Base-by-base conservation (phyloP, 768 basidiomycete genomes). In the Trametopsis cervina region DNA sequence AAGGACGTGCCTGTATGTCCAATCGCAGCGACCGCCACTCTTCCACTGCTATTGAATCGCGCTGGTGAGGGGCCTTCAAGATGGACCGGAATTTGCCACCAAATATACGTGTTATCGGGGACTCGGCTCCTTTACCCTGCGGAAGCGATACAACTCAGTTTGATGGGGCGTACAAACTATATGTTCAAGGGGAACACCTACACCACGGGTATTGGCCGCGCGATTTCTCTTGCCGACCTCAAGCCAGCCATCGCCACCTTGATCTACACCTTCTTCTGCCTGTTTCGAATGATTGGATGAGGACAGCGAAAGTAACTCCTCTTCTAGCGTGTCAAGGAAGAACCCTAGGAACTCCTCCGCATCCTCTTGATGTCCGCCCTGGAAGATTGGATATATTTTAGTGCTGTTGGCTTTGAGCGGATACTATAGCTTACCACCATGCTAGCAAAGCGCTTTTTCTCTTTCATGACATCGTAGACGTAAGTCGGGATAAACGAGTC, bases 341-440 rank as follows among this genome's bases (percentile, higher is more conserved):
- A 96, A 97, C 2, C 95, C 95, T n/a, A 98, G 72, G 65, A 96
- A 98, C 66, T 99, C 95, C 65, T 99, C 94, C 9, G 94, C 95
- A 50, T 99, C 95, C 63, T 99, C 95, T 68, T 99, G 95, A 50
- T 92, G 89, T 0, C 93, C 93, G 29, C 89, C 81, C 79, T 91
- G 54, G 4, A 29, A 9, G n/a, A 42, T 24, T 2, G 49, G n/a
- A 41, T 33, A 35, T 10, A n/a, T 10, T 35, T 35, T 35, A n/a
- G 10, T 35, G 10, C 33, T 17, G 33, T 15, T 29, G 23, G 2
- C 15, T 21, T 44, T 4, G 22, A 44, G 10, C 29, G n/a, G 18
- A 51, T 22, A 52, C 50, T 36, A 18, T 1, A 2, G 76, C 83
- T 57, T 54, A 90, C 89, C 66, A 86, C 70, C 93, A 97, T 97